A percentile compares a stretch with the other conserved stretches of the same genome.
Conservation (phyloP, 352 stramenopile species). For the Globisporangium ultimum region DNA sequence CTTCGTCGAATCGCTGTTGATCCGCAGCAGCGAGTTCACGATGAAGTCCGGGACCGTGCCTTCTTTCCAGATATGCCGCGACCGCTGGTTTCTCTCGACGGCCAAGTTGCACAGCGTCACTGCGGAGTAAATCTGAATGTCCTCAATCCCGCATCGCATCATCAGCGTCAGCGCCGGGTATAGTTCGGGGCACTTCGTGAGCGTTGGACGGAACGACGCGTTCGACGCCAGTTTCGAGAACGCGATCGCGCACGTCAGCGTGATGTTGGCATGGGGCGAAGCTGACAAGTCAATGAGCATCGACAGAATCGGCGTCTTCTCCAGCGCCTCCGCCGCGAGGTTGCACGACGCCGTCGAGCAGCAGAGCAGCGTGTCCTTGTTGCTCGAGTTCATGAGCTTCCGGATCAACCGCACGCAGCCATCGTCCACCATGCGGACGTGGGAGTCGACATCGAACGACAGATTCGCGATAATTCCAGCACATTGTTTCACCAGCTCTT, state of each 20-base stretch:
- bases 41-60: conserved; percentile 87
- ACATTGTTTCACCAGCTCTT: conserved; percentile 67
- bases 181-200: conserved; percentile 68
- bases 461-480: conserved; percentile 67
- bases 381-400: conserved; percentile 60
- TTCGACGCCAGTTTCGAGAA: conserved; percentile 76
- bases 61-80: conserved; percentile 81
- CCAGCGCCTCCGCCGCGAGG: conserved; percentile 56
- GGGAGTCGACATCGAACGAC: conserved; percentile 65
- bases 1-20: conserved; percentile 88
- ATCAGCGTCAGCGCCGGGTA: conserved; percentile 80
- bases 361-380: conserved; percentile 62
- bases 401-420: conserved; percentile 58
- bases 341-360: conserved; percentile 79
- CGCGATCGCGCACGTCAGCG: conserved; percentile 70
- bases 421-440: conserved; percentile 58
- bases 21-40: conserved; percentile 84
- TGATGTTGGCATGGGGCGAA: conserved; percentile 58
- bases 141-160: conserved; percentile 86
- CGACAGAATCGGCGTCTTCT: conserved; percentile 65
- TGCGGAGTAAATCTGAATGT: conserved; percentile 89
- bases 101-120: conserved; percentile 83
- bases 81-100: conserved; percentile 56
- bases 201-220: conserved; percentile 38
- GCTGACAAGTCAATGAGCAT: conserved; percentile 80